Base-by-base conservation (phyloP, 2,329 filamentous ascomycete species). In the Paraconiothyrium brasiliense region DNA sequence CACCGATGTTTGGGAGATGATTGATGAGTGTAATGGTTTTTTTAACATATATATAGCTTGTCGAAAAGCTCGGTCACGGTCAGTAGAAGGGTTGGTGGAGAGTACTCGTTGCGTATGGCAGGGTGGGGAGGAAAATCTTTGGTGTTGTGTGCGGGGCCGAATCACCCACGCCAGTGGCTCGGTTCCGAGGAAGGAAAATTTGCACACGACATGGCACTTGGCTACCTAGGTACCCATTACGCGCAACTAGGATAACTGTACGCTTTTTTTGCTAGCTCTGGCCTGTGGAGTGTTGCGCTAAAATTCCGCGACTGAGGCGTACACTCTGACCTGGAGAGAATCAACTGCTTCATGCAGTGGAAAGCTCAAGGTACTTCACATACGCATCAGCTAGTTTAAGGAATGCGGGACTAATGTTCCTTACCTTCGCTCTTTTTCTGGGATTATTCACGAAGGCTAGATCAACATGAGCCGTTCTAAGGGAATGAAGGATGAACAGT, bases 1-100 rank as follows among this genome's bases (percentile, higher is more conserved):
- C 58, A 60, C 55, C 63, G 37, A 52, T 52, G 27, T 51, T 32
- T 51, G 49, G 34, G 47, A 50, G 47, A 50, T 27, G 30, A 37
- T 51, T 51, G 49, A 51, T 51, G 49, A n/a, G 4, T 9, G 20
- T 13, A 3, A 13, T 4, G 13, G 1, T 8, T 9, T 9, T 35
- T 20, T 2, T 9, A n/a, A 9, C 13, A 34, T 34, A 49, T 49
- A 49, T 49, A 34, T n/a, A 34, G 5, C 13, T n/a, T 3, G 1
- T 6, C 27, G 34, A 50, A 20, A 14, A 34, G 7, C 14, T 35
- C 6, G 10, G 39, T 3, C 27, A 30, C 6, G 2, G 27, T 30
- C 6, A 30, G 27, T 6, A 30, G 27, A 30, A 4, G 27, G 20
- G 20, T 20, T 20, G 20, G 1, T 30, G 27, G 27, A 6, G 6